A percentile compares a stretch with the other conserved stretches of the same genome.
Conservation (phyloP, 1,139 yeast species). For the Yamadazyma triangularis region DNA sequence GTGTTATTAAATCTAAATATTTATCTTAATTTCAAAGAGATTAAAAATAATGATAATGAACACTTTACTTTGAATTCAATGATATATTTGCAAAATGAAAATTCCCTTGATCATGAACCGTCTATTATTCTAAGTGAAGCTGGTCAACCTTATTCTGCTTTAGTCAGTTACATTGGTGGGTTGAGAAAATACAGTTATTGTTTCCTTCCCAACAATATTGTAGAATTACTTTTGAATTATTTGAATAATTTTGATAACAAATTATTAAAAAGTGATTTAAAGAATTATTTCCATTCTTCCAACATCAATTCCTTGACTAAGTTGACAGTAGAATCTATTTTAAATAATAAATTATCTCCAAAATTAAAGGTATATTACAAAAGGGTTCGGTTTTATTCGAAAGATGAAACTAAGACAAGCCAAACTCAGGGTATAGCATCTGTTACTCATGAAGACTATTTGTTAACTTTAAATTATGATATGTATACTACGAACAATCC, state of each 20-base stretch:
- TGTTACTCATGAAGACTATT: slow-evolving; percentile 25
- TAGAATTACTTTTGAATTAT: slow-evolving; percentile 22
- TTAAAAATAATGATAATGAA: slow-evolving; percentile 11
- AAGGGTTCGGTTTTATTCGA: slow-evolving; percentile 46
- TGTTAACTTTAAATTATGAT: slow-evolving; percentile 31
- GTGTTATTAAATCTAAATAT: slow-evolving; percentile 33
- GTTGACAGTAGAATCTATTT: slow-evolving; percentile 47
- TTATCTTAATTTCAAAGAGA: slow-evolving; percentile 25
- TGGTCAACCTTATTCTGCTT: slow-evolving; percentile 20
- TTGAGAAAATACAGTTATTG: slow-evolving; percentile 40
- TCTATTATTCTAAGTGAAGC: slow-evolving; percentile 30
- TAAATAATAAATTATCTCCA: slow-evolving; percentile 46
- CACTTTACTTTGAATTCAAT: slow-evolving; percentile 5
- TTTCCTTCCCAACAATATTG: slow-evolving; percentile 30
- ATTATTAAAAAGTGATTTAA: slow-evolving; percentile 16
- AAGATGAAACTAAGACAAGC: slow-evolving; percentile 12
- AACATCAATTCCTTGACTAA: slow-evolving; percentile 38
- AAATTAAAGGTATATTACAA: slow-evolving; percentile 39
- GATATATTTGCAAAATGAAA: slow-evolving; percentile 20
- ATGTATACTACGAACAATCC: slow-evolving; percentile 31
- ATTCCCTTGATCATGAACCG: slow-evolving; percentile 22
- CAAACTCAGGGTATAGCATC: slow-evolving; percentile 10
- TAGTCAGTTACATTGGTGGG: slow-evolving; percentile 40
- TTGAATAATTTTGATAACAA: slow-evolving; percentile 22
- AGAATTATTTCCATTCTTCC: slow-evolving; percentile 21